phyloP scores from a whole-genome alignment of 2,329 filamentous ascomycete species.

The Ophiobolus disseminans region DNA sequence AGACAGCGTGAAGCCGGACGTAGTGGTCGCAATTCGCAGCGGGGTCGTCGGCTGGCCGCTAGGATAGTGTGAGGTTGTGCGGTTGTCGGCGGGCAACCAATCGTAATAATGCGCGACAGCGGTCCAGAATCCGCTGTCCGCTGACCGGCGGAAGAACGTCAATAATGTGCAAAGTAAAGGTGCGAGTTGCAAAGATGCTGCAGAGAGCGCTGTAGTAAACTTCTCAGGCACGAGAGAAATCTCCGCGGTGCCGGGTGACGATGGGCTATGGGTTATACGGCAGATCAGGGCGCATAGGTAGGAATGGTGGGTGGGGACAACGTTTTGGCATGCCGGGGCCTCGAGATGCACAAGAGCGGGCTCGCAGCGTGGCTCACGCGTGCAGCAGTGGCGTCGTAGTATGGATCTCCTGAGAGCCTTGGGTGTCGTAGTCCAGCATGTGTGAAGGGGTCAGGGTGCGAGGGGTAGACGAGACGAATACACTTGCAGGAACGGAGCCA shows the following conservation, averaged over 20 bases:
- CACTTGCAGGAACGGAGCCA: slow-evolving; percentile 39
- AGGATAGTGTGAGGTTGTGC: slow-evolving; percentile 34
- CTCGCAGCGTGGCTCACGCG: slow-evolving; percentile 47
- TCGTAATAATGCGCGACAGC: slow-evolving; percentile 22
- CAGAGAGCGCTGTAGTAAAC: slow-evolving; percentile 35
- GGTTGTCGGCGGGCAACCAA: slow-evolving; percentile 34
- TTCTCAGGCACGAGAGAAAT: slow-evolving; percentile 40
- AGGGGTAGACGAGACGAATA: slow-evolving; percentile 34
- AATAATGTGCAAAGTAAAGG: slow-evolving; percentile 19
- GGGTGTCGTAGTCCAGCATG: slow-evolving; percentile 21
- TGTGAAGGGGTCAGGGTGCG: slow-evolving; percentile 36
- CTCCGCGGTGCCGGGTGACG: slow-evolving; percentile 44
- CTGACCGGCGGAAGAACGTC: slow-evolving; percentile 22
- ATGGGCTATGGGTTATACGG: slow-evolving; percentile 47
- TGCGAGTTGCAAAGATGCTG: slow-evolving; percentile 24
- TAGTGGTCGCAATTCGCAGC: slow-evolving; percentile 35
- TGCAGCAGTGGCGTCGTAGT: slow-evolving; percentile 36
- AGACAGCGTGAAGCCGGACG: slow-evolving; percentile 20
- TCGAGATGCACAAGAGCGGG: slow-evolving; percentile 28
- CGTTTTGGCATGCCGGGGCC: slow-evolving; percentile 41
- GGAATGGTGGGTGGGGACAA: slow-evolving; percentile 42
- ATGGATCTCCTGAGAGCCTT: slow-evolving; percentile 27
- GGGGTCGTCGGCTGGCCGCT: slow-evolving; percentile 43
- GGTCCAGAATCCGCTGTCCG: slow-evolving; percentile 31
- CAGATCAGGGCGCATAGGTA: slow-evolving; percentile 46